Evolutionary conservation across 2,329 filamentous ascomycete species (phyloP).

Genomic region (Orbilia oligospora): DNA sequence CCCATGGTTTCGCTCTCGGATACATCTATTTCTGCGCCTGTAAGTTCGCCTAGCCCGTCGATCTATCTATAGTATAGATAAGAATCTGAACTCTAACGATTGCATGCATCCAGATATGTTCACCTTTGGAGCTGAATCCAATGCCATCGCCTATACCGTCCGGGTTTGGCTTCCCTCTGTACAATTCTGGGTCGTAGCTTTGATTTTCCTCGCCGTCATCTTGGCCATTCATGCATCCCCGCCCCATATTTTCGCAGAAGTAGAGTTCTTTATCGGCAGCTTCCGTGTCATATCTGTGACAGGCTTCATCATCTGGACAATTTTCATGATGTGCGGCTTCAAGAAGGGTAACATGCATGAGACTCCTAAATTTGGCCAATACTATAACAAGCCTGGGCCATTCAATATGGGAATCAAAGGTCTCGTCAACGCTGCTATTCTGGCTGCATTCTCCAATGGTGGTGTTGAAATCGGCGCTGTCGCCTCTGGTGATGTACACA

Average conservation of each 20-base stretch:
- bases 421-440: constrained; percentile 51
- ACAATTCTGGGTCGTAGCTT: constrained; percentile 43
- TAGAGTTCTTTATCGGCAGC: constrained; percentile 58
- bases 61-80: constrained; percentile 21
- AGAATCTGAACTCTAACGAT: constrained; percentile 38
- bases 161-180: constrained; percentile 47
- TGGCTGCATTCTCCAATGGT: constrained; percentile 60
- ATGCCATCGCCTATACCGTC: constrained; percentile 49
- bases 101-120: constrained; percentile 51
- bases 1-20: constrained; percentile 70
- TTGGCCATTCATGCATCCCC: constrained; percentile 44
- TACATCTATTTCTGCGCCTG: constrained; percentile 58
- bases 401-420: constrained; percentile 60
- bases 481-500: constrained; percentile 57
- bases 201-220: constrained; percentile 46
- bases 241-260: constrained; percentile 57
- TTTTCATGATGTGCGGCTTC: constrained; percentile 53
- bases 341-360: constrained; percentile 41
- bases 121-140: constrained; percentile 58
- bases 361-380: constrained; percentile 45
- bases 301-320: constrained; percentile 57
- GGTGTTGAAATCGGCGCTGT: constrained; percentile 59
- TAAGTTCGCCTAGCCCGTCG: constrained; percentile 21
- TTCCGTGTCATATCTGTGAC: constrained; percentile 55
- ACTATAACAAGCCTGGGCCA: constrained; percentile 43